phyloP scores from a whole-genome alignment of 176 grass and related monocot species.

The Ampelocalamus luodianensis region DNA sequence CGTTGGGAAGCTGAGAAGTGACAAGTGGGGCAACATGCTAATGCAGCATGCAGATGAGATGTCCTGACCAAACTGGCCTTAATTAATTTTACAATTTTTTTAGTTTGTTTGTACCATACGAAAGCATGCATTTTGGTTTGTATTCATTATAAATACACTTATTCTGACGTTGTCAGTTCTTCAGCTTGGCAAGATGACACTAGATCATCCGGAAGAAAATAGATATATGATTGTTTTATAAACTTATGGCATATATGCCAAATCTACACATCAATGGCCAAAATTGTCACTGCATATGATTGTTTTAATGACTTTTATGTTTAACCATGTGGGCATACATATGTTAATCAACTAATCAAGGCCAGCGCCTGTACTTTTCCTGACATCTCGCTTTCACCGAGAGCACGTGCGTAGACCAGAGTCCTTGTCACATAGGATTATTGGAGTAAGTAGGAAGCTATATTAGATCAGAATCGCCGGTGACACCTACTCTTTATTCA shows the following conservation, averaged over 20 bases:
- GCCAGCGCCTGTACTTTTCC: not conserved
- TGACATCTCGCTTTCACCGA: not conserved
- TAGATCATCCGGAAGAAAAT: not conserved
- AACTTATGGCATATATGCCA: not conserved
- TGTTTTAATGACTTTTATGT: not conserved
- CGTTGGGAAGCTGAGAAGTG: not conserved
- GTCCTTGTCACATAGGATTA: not conserved
- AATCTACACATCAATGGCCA: not conserved
- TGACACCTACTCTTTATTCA: too few species aligned
- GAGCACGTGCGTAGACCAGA: slow-evolving; percentile 22
- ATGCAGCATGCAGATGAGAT: not conserved
- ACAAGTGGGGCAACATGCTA: not conserved
- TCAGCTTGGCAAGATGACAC: too few species aligned
- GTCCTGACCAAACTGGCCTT: not conserved
- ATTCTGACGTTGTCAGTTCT: too few species aligned
- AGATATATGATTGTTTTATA: not conserved
- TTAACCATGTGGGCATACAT: not conserved
- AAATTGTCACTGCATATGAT: not conserved
- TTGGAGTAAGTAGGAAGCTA: too few species aligned
- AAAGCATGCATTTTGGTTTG: too few species aligned
- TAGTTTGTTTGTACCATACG: too few species aligned
- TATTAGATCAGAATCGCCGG: not conserved
- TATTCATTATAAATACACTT: too few species aligned
- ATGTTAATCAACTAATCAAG: not conserved
- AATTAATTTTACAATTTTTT: too few species aligned